Conservation (phyloP, 768 basidiomycete species). For the Tylopilus sp. region DNA sequence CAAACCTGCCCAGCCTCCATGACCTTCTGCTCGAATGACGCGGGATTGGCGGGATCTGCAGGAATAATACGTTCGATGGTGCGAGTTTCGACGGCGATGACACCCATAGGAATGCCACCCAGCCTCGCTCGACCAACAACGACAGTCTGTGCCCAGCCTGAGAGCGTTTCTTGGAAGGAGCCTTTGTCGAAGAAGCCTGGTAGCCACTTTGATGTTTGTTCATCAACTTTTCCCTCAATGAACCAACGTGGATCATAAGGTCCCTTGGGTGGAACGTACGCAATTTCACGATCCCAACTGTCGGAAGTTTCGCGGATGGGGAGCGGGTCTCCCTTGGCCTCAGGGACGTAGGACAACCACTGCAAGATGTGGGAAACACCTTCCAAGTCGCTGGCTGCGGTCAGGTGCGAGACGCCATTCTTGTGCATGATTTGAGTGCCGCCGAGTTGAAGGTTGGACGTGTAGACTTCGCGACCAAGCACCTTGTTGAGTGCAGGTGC, state of each 20-base stretch:
- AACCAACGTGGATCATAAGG: constrained; percentile 98
- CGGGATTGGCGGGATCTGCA: constrained; percentile 95
- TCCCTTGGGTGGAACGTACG: constrained; percentile 87
- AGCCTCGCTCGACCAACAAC: constrained; percentile 95
- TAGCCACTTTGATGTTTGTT: constrained; percentile 69
- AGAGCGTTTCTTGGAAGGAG: constrained; percentile 97
- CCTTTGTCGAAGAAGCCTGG: constrained; percentile 96
- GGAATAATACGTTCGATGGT: constrained; percentile 96
- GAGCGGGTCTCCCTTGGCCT: constrained; percentile 71
- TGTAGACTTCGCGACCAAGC: constrained; percentile 97
- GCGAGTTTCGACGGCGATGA: constrained; percentile 97
- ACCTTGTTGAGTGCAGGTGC: constrained; percentile 98
- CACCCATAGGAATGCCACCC: constrained; percentile 95
- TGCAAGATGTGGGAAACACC: constrained; percentile 91
- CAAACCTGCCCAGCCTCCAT: constrained; percentile 99
- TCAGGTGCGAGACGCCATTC: constrained; percentile 97
- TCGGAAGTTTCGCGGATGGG: constrained; percentile 75
- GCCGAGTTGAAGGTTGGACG: constrained; percentile 96
- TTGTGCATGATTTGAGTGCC: constrained; percentile 99
- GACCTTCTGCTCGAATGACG: constrained; percentile 94
- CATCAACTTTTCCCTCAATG: constrained; percentile 91
- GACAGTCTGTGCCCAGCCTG: constrained; percentile 99
- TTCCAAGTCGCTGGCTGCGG: constrained; percentile 91
- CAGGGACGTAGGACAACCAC: constrained; percentile 94
- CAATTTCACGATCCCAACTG: constrained; percentile 90